Evolutionary conservation across 1,284 basidiomycete species (phyloP).

Genomic region (Earliella scabrosa): DNA sequence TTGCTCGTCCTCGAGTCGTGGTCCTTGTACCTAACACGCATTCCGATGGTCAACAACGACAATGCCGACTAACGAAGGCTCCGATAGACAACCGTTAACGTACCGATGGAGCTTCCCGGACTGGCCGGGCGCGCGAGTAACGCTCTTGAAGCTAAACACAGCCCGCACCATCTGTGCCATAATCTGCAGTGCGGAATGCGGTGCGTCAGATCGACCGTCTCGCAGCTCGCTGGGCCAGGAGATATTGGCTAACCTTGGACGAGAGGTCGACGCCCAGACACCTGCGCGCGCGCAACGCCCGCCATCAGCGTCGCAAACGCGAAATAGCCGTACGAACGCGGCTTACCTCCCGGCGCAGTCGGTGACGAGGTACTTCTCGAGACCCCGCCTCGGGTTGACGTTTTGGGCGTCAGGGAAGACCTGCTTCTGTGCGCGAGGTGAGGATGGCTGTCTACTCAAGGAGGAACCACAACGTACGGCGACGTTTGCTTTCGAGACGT

Average conservation of each 20-base stretch:
- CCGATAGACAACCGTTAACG: not conserved
- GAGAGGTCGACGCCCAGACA: slow-evolving; percentile 61
- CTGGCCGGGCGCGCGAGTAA: slow-evolving; percentile 56
- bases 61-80: not conserved
- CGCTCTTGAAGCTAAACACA: slow-evolving; percentile 51
- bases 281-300: slow-evolving; percentile 23
- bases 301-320: not conserved
- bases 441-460: no score
- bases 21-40: slow-evolving; percentile 28
- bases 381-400: slow-evolving; percentile 50
- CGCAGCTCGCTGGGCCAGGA: slow-evolving; percentile 11
- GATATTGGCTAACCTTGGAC: slow-evolving; percentile 44
- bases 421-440: slow-evolving; percentile 23
- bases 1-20: slow-evolving; percentile 34
- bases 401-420: slow-evolving; percentile 46
- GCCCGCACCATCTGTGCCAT: slow-evolving; percentile 51
- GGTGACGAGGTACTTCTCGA: slow-evolving; percentile 53
- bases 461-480: slow-evolving; percentile 55
- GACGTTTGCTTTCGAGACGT: slow-evolving; percentile 57
- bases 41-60: not conserved
- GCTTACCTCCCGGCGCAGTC: slow-evolving; percentile 57
- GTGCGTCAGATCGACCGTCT: no score
- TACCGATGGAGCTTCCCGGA: slow-evolving; percentile 56
- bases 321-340: not conserved
- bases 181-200: no score